phyloP scores from a whole-genome alignment of 768 basidiomycete species.

The Serendipita indica region DNA sequence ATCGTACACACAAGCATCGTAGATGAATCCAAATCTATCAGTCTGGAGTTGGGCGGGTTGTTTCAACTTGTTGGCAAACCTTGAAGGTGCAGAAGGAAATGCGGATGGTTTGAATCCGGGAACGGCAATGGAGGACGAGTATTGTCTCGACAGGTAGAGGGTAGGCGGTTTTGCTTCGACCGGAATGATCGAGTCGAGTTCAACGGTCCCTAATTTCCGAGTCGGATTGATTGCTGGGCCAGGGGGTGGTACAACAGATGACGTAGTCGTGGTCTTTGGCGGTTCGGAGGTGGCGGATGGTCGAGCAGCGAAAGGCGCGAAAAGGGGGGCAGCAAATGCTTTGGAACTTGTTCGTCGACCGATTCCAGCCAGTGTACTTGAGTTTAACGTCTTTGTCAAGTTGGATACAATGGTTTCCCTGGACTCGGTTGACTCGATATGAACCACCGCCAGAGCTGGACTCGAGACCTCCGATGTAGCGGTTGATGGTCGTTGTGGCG shows the following conservation, averaged over 20 bases:
- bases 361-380: not conserved
- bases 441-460: slow-evolving; percentile 12
- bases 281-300: slow-evolving; percentile 7
- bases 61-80: slow-evolving; percentile 6
- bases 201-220: slow-evolving; percentile 18
- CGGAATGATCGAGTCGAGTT: slow-evolving; percentile 62
- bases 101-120: slow-evolving; percentile 57
- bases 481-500: slow-evolving; percentile 16
- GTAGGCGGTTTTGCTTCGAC: slow-evolving; percentile 68
- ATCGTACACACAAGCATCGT: slow-evolving; percentile 72
- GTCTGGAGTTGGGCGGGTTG: slow-evolving; percentile 31
- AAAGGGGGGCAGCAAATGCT: slow-evolving; percentile 10
- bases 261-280: not conserved
- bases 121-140: slow-evolving; percentile 50
- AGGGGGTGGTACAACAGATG: not conserved
- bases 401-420: not conserved
- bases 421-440: slow-evolving; percentile 1
- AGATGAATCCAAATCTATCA: slow-evolving; percentile 84
- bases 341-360: slow-evolving; percentile 8
- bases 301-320: slow-evolving; percentile 4
- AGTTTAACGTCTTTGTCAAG: not conserved
- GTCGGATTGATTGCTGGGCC: slow-evolving; percentile 16
- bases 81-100: slow-evolving; percentile 39
- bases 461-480: slow-evolving; percentile 23
- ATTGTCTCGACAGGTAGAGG: slow-evolving; percentile 61